Conservation (phyloP, 805 yeast species). For the Wickerhamiella bombiphila region DNA sequence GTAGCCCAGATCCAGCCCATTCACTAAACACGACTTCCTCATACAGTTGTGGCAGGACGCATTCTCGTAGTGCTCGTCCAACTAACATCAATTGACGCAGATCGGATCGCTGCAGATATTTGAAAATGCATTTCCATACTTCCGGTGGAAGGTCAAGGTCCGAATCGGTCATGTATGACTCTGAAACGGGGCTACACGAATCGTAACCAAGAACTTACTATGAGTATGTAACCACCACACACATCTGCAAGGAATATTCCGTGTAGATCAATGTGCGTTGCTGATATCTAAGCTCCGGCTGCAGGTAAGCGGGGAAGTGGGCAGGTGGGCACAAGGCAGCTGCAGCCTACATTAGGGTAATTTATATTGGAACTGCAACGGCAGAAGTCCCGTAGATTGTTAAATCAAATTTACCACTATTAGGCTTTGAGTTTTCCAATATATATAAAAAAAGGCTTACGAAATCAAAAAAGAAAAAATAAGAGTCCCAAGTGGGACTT, state of each 20-base stretch:
- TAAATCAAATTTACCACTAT: no score
- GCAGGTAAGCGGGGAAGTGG: not conserved
- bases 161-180: not conserved
- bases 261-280: not conserved
- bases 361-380: no score
- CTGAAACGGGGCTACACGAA: no score
- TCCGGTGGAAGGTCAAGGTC: slow-evolving; percentile 6
- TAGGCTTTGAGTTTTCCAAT: no score
- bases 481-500: slow-evolving; percentile 18
- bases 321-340: not conserved
- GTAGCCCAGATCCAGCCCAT: slow-evolving; percentile 14
- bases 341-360: not conserved
- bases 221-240: not conserved
- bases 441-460: no score
- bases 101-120: slow-evolving; percentile 8
- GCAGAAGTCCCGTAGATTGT: no score
- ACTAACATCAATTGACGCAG: slow-evolving; percentile 10
- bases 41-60: slow-evolving; percentile 10
- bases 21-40: slow-evolving; percentile 13
- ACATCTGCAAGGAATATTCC: not conserved
- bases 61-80: slow-evolving; percentile 5
- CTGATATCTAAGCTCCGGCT: not conserved
- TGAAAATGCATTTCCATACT: slow-evolving; percentile 10
- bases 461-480: no score
- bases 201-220: no score